Evolutionary conservation across 768 basidiomycete genomes (phyloP), one percentile per base, ranked within the genome.

Genomic region (Amanita molliuscula): DNA sequence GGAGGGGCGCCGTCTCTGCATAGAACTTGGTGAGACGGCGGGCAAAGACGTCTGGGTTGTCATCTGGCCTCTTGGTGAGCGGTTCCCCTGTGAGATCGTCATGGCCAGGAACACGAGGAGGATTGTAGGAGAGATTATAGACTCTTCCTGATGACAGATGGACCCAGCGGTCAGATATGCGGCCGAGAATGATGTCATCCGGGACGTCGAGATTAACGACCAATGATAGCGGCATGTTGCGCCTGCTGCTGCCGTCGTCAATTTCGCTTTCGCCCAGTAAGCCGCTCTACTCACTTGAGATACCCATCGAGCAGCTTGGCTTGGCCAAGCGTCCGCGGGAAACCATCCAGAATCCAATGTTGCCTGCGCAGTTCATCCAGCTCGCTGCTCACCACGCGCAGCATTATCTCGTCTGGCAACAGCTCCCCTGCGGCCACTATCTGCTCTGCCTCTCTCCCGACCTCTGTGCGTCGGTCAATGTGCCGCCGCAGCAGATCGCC

Each of bases 261-360:
- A 45, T 41, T 5, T 41, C 2, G 40, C 49, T 18, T 18, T 13
- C 6, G 40, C 16, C 36, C 52, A 29, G 29, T 47, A 21, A 10
- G 20, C 33, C 29, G 16, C 33, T 54, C 25, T 36, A 64, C 78
- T 34, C 55, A 86, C 85, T 74, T 74, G 46, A 94, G 76, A 64
- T 89, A 78, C 16, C 72, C 68, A 66, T 94, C 86, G 7, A 95
- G 73, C 40, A 91, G 71, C 61, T 79, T 71, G 3, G 84, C 90
- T 64, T 95, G 92, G n/a, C 74, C 78, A 1, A 91, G 67, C 9
- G 91, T 95, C 33, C 92, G 82, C 46, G 93, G 93, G 59, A 95
- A 94, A 25, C 93, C 93, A 56, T 95, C 93, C 38, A 94, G 64
- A 55, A 95, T 85, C 92, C 92, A 94, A 59, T 88, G 83, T 87